phyloP scores from a whole-genome alignment of 2,329 filamentous ascomycete species.

The Podosphaera leucotricha region DNA sequence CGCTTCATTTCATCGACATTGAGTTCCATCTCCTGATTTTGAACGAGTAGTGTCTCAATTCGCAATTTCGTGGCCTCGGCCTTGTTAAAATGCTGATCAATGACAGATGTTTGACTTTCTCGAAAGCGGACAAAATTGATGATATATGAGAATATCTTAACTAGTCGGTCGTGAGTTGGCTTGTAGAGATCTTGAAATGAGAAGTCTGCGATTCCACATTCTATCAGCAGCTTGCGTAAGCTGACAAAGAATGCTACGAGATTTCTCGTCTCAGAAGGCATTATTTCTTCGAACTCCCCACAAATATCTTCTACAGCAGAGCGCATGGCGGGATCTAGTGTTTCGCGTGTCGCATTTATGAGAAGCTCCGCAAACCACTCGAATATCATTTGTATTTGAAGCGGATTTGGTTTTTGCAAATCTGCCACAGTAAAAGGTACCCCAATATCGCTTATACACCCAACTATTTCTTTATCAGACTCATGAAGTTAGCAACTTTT shows the following conservation, averaged over 20 bases:
- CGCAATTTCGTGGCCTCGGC: conserved; percentile 64
- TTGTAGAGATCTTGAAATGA: conserved; percentile 79
- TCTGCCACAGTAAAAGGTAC: conserved; percentile 72
- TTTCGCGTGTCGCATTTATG: conserved; percentile 80
- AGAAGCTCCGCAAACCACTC: conserved; percentile 93
- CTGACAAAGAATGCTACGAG: conserved; percentile 89
- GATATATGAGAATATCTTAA: conserved; percentile 90
- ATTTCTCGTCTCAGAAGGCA: conserved; percentile 73
- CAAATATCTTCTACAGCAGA: conserved; percentile 74
- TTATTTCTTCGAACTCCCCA: conserved; percentile 60
- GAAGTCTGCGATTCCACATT: conserved; percentile 86
- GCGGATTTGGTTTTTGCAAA: conserved; percentile 77
- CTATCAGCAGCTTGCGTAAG: conserved; percentile 52
- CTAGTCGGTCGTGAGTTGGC: conserved; percentile 70
- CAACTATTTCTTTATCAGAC: conserved; percentile 61
- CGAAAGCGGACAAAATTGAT: conserved; percentile 98
- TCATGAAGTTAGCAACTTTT: conserved; percentile 7
- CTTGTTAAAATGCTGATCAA: conserved; percentile 86
- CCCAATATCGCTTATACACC: conserved; percentile 91
- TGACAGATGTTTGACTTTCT: conserved; percentile 70
- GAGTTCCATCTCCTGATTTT: conserved; percentile 71
- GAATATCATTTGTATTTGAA: conserved; percentile 91
- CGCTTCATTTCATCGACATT: conserved; percentile 59
- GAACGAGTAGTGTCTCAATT: conserved; percentile 64
- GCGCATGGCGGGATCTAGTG: conserved; percentile 84